Evolutionary conservation across 148 eudicot species (phyloP).

Genomic region (Vaccinium macrocarpon): DNA sequence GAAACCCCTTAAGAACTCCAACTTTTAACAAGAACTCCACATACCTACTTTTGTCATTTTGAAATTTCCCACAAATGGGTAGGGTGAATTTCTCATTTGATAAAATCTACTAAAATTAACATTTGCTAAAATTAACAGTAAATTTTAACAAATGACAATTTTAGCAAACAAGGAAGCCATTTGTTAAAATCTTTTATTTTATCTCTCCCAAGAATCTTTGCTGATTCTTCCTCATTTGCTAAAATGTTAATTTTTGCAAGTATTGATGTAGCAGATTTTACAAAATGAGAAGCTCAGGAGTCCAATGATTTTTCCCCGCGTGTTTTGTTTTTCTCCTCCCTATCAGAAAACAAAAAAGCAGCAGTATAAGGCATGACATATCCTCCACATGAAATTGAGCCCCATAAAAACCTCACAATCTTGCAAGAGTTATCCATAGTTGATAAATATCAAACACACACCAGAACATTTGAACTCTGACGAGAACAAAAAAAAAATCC

Average conservation of each 20-base stretch:
- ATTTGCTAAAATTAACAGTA: too few relatives aligned
- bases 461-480: background rate
- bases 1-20: too few relatives aligned
- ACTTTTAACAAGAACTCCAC: background rate
- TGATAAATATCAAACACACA: background rate
- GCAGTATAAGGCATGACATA: background rate
- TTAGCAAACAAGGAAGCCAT: too few relatives aligned
- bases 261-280: too few relatives aligned
- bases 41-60: background rate
- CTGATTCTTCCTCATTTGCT: too few relatives aligned
- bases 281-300: too few relatives aligned
- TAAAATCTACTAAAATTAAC: too few relatives aligned
- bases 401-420: conserved; percentile 11
- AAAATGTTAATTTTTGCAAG: too few relatives aligned
- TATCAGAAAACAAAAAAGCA: background rate
- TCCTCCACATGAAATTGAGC: conserved; percentile 3
- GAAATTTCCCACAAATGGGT: background rate
- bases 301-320: background rate
- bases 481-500: background rate
- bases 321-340: background rate
- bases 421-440: background rate
- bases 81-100: too few relatives aligned
- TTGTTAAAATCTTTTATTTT: too few relatives aligned
- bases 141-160: too few relatives aligned
- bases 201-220: too few relatives aligned